phyloP scores from a whole-genome alignment of 2,329 filamentous ascomycete species.

The Aspergillus brunneoviolaceus region DNA sequence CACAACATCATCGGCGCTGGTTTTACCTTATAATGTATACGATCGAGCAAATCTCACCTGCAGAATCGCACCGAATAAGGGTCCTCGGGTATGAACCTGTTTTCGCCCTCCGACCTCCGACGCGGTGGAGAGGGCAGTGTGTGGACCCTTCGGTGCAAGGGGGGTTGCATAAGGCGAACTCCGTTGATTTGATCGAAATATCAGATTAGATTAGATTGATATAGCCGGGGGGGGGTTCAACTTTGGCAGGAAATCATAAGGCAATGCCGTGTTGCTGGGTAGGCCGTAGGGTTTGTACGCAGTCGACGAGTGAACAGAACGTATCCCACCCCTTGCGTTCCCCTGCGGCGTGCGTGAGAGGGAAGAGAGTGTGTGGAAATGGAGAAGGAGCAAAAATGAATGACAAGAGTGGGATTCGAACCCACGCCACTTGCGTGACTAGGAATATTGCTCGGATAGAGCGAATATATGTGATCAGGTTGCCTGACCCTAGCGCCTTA shows the following conservation, averaged over 20 bases:
- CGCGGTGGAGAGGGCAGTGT: not conserved
- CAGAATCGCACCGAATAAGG: not conserved
- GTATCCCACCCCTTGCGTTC: no score
- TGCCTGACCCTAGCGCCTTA: not conserved
- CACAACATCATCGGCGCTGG: no score
- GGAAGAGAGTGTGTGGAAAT: no score
- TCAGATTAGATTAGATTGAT: not conserved
- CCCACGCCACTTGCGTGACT: not conserved
- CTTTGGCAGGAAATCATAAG: no score
- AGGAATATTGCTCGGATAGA: not conserved
- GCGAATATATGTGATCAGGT: not conserved
- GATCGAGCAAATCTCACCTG: no score
- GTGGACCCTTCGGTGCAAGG: not conserved
- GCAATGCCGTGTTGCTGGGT: no score
- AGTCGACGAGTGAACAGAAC: no score
- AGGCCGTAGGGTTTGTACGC: no score
- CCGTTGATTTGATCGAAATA: not conserved
- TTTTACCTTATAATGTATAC: no score
- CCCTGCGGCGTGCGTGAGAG: no score
- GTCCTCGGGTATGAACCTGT: not conserved
- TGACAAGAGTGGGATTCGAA: not conserved
- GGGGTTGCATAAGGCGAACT: not conserved
- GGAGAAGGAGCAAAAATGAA: not conserved
- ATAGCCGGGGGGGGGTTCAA: no score
- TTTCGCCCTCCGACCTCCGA: not conserved